These are phyloP conservation scores for Hyaloraphidium curvatum DNA, from an alignment of 192 early-diverging fungal genomes.

Conservation along the genomic window DNA sequence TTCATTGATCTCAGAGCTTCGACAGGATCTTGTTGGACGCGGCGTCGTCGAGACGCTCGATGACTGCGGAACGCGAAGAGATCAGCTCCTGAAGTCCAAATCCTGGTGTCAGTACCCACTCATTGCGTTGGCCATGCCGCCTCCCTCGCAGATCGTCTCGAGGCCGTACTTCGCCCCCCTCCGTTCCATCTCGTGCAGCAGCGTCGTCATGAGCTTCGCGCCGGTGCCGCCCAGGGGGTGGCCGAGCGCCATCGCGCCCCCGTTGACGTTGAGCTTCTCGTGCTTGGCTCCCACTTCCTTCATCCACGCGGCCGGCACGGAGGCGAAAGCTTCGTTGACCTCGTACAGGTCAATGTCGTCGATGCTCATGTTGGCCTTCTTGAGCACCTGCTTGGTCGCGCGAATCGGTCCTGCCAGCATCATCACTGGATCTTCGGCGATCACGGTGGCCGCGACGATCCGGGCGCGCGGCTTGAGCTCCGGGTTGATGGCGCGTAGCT, in stretches of 20 bases:
- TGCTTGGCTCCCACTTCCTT: constrained; percentile 54
- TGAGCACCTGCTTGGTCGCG: constrained; percentile 41
- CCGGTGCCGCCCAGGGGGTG: constrained; percentile 2
- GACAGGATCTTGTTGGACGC: background rate
- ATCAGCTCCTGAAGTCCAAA: no score
- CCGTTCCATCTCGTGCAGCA: background rate
- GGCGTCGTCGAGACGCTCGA: background rate
- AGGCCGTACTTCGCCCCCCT: background rate
- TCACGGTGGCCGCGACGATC: constrained; percentile 70
- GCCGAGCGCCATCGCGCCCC: constrained; percentile 31
- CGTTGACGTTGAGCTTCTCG: constrained; percentile 52
- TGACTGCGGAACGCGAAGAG: background rate
- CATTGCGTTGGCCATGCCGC: background rate
- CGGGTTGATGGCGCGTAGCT: no score
- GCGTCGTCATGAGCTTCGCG: background rate
- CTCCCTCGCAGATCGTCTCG: constrained; percentile 1
- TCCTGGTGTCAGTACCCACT: no score
- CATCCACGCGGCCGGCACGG: constrained; percentile 69
- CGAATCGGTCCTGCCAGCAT: background rate
- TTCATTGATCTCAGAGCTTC: constrained; percentile 2
- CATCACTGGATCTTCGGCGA: background rate
- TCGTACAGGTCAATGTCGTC: constrained; percentile 85
- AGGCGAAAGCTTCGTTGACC: constrained; percentile 95
- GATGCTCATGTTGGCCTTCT: constrained; percentile 58
- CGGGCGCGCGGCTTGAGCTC: constrained; percentile 76